These are phyloP conservation scores for Ceratocystis harringtonii DNA, from an alignment of 2,329 filamentous ascomycete species.

Conservation along the genomic window DNA sequence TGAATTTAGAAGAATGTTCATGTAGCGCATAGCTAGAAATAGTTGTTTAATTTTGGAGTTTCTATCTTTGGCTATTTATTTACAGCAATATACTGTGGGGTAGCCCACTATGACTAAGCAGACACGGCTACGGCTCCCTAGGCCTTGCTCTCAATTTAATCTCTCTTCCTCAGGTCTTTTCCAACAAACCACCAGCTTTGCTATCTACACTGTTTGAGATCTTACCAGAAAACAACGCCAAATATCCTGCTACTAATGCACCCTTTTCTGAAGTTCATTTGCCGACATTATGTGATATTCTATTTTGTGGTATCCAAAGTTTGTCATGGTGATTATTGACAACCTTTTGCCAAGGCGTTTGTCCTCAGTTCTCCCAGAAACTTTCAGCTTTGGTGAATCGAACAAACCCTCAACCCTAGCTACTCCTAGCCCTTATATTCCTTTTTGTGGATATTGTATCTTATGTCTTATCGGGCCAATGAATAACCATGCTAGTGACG, in stretches of 20 bases:
- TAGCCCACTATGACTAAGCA: neutral
- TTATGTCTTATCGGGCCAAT: slow-evolving; percentile 16
- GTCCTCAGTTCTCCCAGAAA: neutral
- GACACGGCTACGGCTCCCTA: neutral
- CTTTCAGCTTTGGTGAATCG: too few species aligned
- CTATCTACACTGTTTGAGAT: too few species aligned
- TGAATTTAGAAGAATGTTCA: neutral
- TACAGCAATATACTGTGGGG: neutral
- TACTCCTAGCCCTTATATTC: slow-evolving; percentile 4
- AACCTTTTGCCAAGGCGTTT: neutral
- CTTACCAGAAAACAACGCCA: too few species aligned
- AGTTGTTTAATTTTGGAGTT: neutral
- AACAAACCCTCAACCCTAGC: slow-evolving; percentile 15
- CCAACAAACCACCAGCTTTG: too few species aligned
- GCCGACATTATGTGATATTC: too few species aligned
- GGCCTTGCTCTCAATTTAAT: too few species aligned
- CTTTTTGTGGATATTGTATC: neutral
- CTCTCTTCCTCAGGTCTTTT: too few species aligned
- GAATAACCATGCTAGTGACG: slow-evolving; percentile 9
- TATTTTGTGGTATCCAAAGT: neutral
- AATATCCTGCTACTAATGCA: too few species aligned
- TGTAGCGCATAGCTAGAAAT: neutral
- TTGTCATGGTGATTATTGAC: neutral
- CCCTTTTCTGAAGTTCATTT: too few species aligned
- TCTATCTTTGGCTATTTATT: slow-evolving; percentile 1